Conservation (phyloP, 352 stramenopile genomes). For the Globisporangium recalcitrans region DNA sequence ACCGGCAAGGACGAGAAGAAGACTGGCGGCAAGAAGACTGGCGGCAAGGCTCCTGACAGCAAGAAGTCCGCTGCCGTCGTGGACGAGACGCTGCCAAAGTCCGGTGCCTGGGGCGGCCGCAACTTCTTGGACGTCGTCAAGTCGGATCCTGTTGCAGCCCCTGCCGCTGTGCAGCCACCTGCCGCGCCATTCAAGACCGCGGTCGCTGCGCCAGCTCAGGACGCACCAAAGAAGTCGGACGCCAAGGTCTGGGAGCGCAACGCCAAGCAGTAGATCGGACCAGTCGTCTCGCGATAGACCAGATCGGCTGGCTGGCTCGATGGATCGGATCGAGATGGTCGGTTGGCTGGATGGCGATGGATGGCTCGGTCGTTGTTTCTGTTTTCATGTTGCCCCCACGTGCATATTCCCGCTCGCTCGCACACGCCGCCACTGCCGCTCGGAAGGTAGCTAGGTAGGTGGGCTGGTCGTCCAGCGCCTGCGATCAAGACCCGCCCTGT, state of each 20-base stretch:
- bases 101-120: slow-evolving; percentile 71
- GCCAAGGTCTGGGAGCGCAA: slow-evolving; percentile 20
- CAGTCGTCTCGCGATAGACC: neutral
- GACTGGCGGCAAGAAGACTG: slow-evolving; percentile 14
- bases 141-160: slow-evolving; percentile 33
- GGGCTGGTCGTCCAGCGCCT: neutral
- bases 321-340: neutral
- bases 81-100: slow-evolving; percentile 50
- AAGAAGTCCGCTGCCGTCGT: slow-evolving; percentile 22
- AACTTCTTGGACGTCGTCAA: slow-evolving; percentile 86
- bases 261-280: neutral
- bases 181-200: slow-evolving; percentile 28
- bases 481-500: neutral
- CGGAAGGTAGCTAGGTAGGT: too few relatives aligned
- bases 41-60: slow-evolving; percentile 1
- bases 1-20: slow-evolving; percentile 36
- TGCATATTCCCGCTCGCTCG: neutral
- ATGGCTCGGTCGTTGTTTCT: neutral
- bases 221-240: slow-evolving; percentile 23
- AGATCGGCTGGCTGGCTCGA: neutral
- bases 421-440: neutral
- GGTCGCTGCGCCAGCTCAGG: slow-evolving; percentile 8
- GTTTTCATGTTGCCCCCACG: neutral
- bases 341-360: neutral
- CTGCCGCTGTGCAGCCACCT: slow-evolving; percentile 23